Base-by-base conservation (phyloP, 2,329 filamentous ascomycete species). In the Claviceps humidiphila region DNA sequence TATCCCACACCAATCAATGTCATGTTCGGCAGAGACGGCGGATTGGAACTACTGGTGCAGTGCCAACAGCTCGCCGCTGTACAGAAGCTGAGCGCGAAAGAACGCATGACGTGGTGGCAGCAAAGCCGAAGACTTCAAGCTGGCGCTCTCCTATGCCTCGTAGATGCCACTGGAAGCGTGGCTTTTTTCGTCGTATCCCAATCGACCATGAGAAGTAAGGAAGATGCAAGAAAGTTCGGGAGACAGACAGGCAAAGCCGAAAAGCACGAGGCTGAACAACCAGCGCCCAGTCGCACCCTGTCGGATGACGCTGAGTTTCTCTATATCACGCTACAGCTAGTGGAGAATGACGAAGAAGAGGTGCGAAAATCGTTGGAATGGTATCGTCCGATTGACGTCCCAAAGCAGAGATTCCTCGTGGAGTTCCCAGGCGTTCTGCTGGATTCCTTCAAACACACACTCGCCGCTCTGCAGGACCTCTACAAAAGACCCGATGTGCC, bases 341-440 rank as follows among this genome's bases (percentile, higher is more conserved):
- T 63, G 16, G 59, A 67, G 13, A 13, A 16, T 17, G 48, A 58
- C 4, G 52, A 55, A 0, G 38, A 20, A 1, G 43, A 55, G 60
- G 64, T 24, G 43, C 66, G 1, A 8, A 49, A 0, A 53, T 60
- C n/a, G 58, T 60, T 51, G 2, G 41, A 45, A 14, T 70, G 67
- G 66, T 67, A 58, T 55, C 58, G 56, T 14, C 50, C 53, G 8
- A 53, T 57, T 37, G 59, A 54, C 0, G 13, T 44, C 0, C 40
- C 37, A 2, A 50, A 57, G 14, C 50, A 54, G 22, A 57, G 59
- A 40, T 62, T 58, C 16, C 67, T 85, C 1, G 70, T 84, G 1
- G 81, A 85, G 56, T 84, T 85, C 52, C 81, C 80, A 0, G 77
- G 76, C 0, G 66, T 84, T 4, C 62, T 85, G 2, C 65, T 82